phyloP scores from a whole-genome alignment of 2,329 filamentous ascomycete genomes.

The Endocalyx cinctus region DNA sequence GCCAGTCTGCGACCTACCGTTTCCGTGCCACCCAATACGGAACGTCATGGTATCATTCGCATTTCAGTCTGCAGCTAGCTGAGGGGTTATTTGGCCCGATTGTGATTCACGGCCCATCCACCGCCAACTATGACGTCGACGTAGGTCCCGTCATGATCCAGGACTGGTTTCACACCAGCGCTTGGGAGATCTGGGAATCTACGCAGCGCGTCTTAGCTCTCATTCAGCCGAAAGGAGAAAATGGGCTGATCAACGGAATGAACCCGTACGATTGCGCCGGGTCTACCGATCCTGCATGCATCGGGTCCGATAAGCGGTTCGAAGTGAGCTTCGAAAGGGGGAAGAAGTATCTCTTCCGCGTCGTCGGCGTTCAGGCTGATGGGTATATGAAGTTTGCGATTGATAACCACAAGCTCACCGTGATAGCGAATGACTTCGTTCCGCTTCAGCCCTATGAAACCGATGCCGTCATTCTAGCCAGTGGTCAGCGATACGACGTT shows the following conservation, averaged over 20 bases:
- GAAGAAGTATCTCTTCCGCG: too few species aligned
- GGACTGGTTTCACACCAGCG: constrained; percentile 49
- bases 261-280: constrained; percentile 16
- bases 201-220: neutral
- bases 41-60: constrained; percentile 53
- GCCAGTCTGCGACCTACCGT: constrained; percentile 46
- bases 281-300: neutral
- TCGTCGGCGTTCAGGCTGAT: too few species aligned
- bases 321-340: constrained; percentile 28
- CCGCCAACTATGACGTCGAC: constrained; percentile 55
- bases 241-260: constrained; percentile 12
- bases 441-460: too few species aligned
- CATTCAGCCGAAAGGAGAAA: neutral
- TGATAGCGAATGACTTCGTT: too few species aligned
- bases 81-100: constrained; percentile 53
- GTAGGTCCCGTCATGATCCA: constrained; percentile 52
- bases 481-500: constrained; percentile 35
- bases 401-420: too few species aligned
- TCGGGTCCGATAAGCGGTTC: constrained; percentile 2
- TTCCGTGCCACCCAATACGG: constrained; percentile 50
- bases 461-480: constrained; percentile 27
- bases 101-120: constrained; percentile 52
- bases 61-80: constrained; percentile 40
- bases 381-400: too few species aligned
- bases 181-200: constrained; percentile 6